Conservation (phyloP, 2,329 filamentous ascomycete species). For the Stemphylium vesicarium region DNA sequence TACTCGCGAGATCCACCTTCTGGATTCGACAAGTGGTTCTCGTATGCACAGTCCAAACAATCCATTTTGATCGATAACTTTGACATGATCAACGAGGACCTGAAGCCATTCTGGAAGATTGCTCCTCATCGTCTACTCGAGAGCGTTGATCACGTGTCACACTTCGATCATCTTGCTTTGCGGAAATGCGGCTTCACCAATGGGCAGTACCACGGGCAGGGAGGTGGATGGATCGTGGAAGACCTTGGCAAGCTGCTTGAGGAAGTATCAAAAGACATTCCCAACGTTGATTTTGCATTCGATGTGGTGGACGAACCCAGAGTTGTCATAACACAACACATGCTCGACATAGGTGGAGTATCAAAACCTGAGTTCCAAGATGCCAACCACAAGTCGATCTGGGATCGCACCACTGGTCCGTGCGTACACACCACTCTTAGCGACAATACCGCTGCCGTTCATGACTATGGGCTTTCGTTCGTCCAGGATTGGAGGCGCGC, state of each 20-base stretch:
- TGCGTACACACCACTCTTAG: no score
- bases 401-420: neutral
- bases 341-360: slow-evolving; percentile 3
- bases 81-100: slow-evolving; percentile 50
- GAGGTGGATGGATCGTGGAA: slow-evolving; percentile 9
- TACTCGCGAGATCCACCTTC: slow-evolving; percentile 54
- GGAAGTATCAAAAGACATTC: slow-evolving; percentile 5
- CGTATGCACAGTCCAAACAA: slow-evolving; percentile 49
- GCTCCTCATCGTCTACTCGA: neutral
- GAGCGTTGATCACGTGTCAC: slow-evolving; percentile 6
- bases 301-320: slow-evolving; percentile 17
- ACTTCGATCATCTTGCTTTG: slow-evolving; percentile 6
- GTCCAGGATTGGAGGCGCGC: slow-evolving; percentile 4
- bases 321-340: slow-evolving; percentile 10
- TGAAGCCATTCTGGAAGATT: slow-evolving; percentile 53
- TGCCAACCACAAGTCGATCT: slow-evolving; percentile 4
- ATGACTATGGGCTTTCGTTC: slow-evolving; percentile 9
- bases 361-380: slow-evolving; percentile 5
- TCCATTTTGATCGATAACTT: slow-evolving; percentile 61
- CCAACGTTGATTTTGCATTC: slow-evolving; percentile 16
- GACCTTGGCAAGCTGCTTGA: slow-evolving; percentile 1
- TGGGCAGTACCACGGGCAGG: slow-evolving; percentile 4
- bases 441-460: neutral
- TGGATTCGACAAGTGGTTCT: slow-evolving; percentile 57
- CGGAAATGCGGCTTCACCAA: slow-evolving; percentile 11